Conservation (phyloP, 2,329 filamentous ascomycete species). For the Scolecobasidium constrictum region DNA sequence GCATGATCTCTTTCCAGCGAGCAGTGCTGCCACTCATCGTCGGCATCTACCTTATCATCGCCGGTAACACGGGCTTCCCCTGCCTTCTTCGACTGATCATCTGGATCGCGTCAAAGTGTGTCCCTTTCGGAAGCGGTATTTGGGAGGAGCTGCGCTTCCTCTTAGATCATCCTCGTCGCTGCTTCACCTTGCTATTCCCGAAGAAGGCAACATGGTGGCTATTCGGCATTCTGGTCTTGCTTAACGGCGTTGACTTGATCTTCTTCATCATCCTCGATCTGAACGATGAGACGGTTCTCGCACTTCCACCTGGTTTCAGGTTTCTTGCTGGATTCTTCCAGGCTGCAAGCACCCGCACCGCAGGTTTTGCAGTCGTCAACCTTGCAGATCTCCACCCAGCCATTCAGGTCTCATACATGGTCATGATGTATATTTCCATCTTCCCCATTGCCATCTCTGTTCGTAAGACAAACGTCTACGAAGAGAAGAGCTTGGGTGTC, state of each 20-base stretch:
- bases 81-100: slow-evolving; percentile 91
- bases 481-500: slow-evolving; percentile 75
- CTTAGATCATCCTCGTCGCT: slow-evolving; percentile 87
- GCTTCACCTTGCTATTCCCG: slow-evolving; percentile 91
- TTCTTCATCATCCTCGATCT: slow-evolving; percentile 91
- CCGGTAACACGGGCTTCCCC: slow-evolving; percentile 91
- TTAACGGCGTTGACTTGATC: slow-evolving; percentile 78
- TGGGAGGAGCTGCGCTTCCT: slow-evolving; percentile 89
- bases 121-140: slow-evolving; percentile 54
- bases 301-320: slow-evolving; percentile 60
- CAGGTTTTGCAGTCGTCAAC: slow-evolving; percentile 77
- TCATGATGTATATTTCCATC: slow-evolving; percentile 99
- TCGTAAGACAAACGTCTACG: slow-evolving; percentile 90
- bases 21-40: slow-evolving; percentile 67
- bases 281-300: slow-evolving; percentile 56
- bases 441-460: slow-evolving; percentile 95
- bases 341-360: slow-evolving; percentile 78
- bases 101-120: slow-evolving; percentile 62
- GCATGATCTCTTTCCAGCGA: slow-evolving; percentile 79
- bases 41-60: slow-evolving; percentile 78
- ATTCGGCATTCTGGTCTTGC: slow-evolving; percentile 68
- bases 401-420: slow-evolving; percentile 84
- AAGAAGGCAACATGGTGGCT: slow-evolving; percentile 91
- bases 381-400: slow-evolving; percentile 72
- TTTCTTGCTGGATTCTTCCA: slow-evolving; percentile 85